A percentile compares a stretch with the other conserved stretches of the same genome.
Evolutionary conservation across 768 basidiomycete species (phyloP).

Genomic region (Amyloporia xantha): DNA sequence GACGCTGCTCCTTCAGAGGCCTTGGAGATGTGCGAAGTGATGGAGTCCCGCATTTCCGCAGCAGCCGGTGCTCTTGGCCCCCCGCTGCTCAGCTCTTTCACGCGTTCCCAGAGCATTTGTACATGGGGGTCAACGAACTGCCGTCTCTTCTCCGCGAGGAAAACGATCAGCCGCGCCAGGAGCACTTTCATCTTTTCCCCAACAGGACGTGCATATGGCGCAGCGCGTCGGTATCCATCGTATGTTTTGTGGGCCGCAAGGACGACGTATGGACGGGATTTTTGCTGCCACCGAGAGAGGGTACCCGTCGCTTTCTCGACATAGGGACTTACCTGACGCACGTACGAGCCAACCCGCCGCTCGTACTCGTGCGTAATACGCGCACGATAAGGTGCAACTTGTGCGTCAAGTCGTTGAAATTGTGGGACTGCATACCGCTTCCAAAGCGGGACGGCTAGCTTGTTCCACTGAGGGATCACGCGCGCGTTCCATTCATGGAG

Average conservation of each 20-base stretch:
- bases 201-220: constrained; percentile 34
- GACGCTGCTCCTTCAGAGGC: constrained; percentile 13
- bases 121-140: constrained; percentile 76
- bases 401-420: constrained; percentile 25
- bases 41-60: constrained; percentile 12
- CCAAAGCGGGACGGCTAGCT: constrained; percentile 29
- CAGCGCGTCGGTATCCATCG: constrained; percentile 31
- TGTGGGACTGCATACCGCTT: constrained; percentile 25
- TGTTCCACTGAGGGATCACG: constrained; percentile 41
- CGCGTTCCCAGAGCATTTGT: constrained; percentile 69
- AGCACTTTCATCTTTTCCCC: constrained; percentile 26
- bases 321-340: constrained; percentile 13
- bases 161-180: constrained; percentile 27
- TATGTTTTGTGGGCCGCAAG: constrained; percentile 34
- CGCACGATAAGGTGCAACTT: constrained; percentile 27
- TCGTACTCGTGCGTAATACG: constrained; percentile 26
- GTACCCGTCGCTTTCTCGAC: constrained; percentile 19
- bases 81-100: constrained; percentile 48
- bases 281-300: constrained; percentile 33
- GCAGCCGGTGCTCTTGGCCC: constrained; percentile 12
- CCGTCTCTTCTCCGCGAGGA: constrained; percentile 44
- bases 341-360: constrained; percentile 27
- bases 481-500: constrained; percentile 35
- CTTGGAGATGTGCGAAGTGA: constrained; percentile 14
- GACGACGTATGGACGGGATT: constrained; percentile 33